phyloP scores from a whole-genome alignment of 2,329 filamentous ascomycete species.

The Alternaria dauci region DNA sequence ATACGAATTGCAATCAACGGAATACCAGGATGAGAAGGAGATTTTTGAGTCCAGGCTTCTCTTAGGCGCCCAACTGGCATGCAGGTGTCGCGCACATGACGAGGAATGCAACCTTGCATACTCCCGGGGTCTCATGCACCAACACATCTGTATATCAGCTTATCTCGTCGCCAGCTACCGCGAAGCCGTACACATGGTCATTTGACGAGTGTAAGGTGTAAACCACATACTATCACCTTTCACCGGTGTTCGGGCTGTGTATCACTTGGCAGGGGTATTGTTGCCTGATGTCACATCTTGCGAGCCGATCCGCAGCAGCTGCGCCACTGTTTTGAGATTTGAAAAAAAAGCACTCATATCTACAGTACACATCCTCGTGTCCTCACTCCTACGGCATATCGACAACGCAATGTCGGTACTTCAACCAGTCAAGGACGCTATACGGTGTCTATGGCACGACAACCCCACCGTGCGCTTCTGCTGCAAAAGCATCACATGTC shows the following conservation, averaged over 20 bases:
- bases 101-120: no score
- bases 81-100: no score
- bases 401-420: not conserved
- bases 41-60: no score
- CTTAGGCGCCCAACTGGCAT: no score
- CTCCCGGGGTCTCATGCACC: no score
- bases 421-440: not conserved
- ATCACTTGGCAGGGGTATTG: not conserved
- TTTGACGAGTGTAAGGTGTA: no score
- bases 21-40: no score
- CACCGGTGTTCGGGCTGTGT: not conserved
- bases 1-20: no score
- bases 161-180: no score
- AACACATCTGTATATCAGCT: no score
- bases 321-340: not conserved
- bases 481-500: not conserved
- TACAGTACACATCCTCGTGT: not conserved
- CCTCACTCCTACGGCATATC: not conserved
- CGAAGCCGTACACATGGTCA: no score
- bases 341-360: not conserved
- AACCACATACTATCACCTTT: no score
- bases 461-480: not conserved
- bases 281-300: not conserved
- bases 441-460: not conserved
- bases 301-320: not conserved